These are phyloP conservation scores for Litsea cubeba DNA, from an alignment of 164 flowering plant genomes.

Conservation along the genomic window DNA sequence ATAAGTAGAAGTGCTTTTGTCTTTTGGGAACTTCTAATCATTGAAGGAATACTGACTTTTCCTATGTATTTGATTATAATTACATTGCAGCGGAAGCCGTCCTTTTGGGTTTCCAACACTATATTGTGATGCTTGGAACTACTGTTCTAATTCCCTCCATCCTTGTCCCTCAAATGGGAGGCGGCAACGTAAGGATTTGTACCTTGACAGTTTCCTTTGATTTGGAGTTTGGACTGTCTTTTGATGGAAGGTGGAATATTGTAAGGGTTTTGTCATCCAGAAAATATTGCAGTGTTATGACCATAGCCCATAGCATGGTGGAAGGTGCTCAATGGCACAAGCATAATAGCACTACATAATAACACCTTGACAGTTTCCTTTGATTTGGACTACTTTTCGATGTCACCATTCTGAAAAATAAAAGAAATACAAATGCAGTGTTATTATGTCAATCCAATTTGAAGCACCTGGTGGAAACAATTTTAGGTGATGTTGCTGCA, in stretches of 20 bases:
- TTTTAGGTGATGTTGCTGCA: too few species aligned
- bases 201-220: not conserved
- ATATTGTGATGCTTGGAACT: conserved; percentile 62
- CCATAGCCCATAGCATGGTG: too few species aligned
- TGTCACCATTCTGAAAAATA: too few species aligned
- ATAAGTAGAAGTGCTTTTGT: not conserved
- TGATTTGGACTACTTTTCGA: too few species aligned
- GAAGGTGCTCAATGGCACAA: too few species aligned
- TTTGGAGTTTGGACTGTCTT: not conserved
- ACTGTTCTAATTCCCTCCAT: conserved; percentile 47
- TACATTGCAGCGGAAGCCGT: conserved; percentile 48
- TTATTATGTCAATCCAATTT: too few species aligned
- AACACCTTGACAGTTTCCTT: too few species aligned
- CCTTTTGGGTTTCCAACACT: conserved; percentile 61
- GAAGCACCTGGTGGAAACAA: too few species aligned
- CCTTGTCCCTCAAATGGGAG: conserved; percentile 71
- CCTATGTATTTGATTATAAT: not conserved
- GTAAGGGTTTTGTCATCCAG: not conserved
- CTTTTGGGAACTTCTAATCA: not conserved
- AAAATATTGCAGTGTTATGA: not conserved
- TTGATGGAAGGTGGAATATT: not conserved
- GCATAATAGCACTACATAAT: too few species aligned
- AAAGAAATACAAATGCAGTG: too few species aligned
- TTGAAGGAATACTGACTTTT: not conserved
- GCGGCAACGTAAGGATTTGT: conserved; percentile 36